Conservation (phyloP, 2,329 filamentous ascomycete genomes). For the Pseudocercospora cruenta region DNA sequence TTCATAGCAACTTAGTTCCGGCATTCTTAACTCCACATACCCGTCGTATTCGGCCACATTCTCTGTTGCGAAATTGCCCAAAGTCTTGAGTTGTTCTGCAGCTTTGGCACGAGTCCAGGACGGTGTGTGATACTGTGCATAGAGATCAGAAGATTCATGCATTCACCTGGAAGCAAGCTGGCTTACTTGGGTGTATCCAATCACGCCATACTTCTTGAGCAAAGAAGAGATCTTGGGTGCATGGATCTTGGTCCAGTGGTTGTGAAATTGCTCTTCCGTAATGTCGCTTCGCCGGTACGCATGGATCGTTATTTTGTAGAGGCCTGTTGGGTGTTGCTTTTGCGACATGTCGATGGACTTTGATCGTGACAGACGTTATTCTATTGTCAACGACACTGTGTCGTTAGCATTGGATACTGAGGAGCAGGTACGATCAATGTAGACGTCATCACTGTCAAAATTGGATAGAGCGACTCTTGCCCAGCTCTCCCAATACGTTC, state of each 20-base stretch:
- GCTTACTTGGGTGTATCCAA: constrained; percentile 24
- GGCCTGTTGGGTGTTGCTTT: neutral
- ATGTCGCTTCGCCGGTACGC: constrained; percentile 21
- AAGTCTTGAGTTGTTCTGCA: constrained; percentile 8
- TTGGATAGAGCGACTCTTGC: too few relatives aligned
- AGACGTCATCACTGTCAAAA: too few relatives aligned
- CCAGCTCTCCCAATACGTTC: too few relatives aligned
- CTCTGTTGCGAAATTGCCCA: constrained; percentile 16
- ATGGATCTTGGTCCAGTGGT: constrained; percentile 25
- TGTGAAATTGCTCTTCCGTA: constrained; percentile 23
- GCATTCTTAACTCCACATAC: constrained; percentile 20
- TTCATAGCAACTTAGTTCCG: constrained; percentile 21
- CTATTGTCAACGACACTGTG: too few relatives aligned
- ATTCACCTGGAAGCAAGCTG: neutral
- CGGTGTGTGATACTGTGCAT: constrained; percentile 14
- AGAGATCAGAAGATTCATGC: neutral
- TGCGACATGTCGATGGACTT: neutral
- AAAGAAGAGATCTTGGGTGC: constrained; percentile 22
- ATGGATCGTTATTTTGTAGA: constrained; percentile 22
- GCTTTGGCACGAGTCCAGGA: constrained; percentile 18
- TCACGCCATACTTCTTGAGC: constrained; percentile 22
- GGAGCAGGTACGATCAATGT: too few relatives aligned
- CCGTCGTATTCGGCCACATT: constrained; percentile 20
- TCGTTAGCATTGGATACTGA: too few relatives aligned
- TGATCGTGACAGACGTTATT: too few relatives aligned